These are phyloP conservation scores for Luffa acutangula DNA, from an alignment of 306 rosid genomes.

Conservation along the genomic window DNA sequence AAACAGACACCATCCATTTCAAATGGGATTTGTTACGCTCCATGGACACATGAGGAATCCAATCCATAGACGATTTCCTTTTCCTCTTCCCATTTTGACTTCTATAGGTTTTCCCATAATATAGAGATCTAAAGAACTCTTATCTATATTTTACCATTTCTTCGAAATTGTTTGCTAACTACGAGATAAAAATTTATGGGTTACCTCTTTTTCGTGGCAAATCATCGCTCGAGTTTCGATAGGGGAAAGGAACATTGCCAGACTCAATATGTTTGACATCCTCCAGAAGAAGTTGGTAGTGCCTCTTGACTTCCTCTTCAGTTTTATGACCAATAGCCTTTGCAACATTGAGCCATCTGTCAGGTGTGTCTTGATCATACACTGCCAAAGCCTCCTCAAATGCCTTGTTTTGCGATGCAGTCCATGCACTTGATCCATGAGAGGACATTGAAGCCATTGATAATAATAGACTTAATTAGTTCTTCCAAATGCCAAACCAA, in stretches of 20 bases:
- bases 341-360: constrained; percentile 31
- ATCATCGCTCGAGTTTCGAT: neutral
- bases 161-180: no score
- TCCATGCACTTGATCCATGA: constrained; percentile 14
- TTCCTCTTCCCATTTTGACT: no score
- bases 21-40: no score
- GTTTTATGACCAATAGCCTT: constrained; percentile 23
- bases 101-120: no score
- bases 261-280: constrained; percentile 26
- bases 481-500: neutral
- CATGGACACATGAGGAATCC: no score
- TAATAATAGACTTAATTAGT: neutral
- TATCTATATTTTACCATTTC: no score
- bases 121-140: no score
- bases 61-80: no score
- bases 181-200: no score
- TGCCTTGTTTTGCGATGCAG: constrained; percentile 22
- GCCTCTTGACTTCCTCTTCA: constrained; percentile 22
- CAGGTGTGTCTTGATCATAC: constrained; percentile 27
- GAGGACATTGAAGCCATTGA: neutral
- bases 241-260: constrained; percentile 17
- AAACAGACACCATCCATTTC: no score
- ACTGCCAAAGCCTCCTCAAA: constrained; percentile 27
- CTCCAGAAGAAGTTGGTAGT: constrained; percentile 20
- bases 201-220: neutral